Base-by-base conservation (phyloP, 805 yeast genomes). In the Ogataea haglerorum region DNA sequence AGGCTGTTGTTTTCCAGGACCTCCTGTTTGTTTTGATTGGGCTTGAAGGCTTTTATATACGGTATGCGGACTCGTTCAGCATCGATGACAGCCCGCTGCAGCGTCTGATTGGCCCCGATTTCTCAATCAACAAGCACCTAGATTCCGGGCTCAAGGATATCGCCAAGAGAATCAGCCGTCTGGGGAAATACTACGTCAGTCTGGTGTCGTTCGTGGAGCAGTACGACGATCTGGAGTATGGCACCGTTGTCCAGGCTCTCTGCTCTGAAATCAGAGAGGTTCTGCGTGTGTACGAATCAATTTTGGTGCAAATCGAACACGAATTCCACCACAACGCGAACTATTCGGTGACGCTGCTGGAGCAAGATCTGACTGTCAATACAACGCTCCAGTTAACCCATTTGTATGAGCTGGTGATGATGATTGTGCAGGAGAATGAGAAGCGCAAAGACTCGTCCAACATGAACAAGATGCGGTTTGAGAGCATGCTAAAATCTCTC, bases 101-200 rank as follows among this genome's bases (percentile, higher is more conserved):
- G 24, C 58, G 73, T 31, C 61, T 82, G 3, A 58, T 58, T 10
- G 95, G 95, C 0, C 95, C 95, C 1, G 91, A 83, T 44, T 89
- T 74, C 60, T 73, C 78, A 46, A 74, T 88, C 18, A 81, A 85
- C 30, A 82, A 78, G 49, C 78, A 76, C 43, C 65, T 93, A 52
- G 95, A 87, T 53, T 72, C 84, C 1, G 76, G 89, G 18, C 67
- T 87, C 43, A 83, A 83, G 54, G 84, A 83, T 40, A 70, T 87
- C 12, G 73, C 88, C 8, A 76, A 76, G 51, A 70, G 77, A 38
- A 60, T 89, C 18, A 72, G 78, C 10, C 72, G 69, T 35, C 65
- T 73, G 33, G 95, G 95, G 0, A 80, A 79, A 47, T 71, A 73
- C 58, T 85, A 75, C 55, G 65, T 72, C 19, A 76, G 81, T 1